These are phyloP conservation scores for Capsicum pubescens DNA, from an alignment of 257 asterid species.

Conservation along the genomic window DNA sequence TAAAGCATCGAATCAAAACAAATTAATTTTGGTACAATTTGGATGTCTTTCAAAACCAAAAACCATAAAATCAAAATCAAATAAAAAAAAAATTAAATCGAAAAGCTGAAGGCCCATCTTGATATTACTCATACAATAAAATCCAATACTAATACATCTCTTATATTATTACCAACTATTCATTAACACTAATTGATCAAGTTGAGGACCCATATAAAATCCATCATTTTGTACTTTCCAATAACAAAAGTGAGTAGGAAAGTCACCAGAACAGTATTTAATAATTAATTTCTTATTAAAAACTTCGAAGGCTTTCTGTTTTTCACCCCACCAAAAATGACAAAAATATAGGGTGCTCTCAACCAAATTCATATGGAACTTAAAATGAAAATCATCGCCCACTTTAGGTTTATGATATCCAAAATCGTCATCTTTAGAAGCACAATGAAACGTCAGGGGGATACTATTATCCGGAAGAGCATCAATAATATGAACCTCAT, in stretches of 20 bases:
- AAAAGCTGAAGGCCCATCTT: too few species aligned
- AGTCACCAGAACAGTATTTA: not conserved
- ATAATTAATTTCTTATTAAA: not conserved
- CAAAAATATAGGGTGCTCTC: not conserved
- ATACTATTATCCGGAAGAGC: not conserved
- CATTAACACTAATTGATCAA: not conserved
- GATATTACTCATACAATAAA: not conserved
- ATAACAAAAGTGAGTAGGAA: not conserved
- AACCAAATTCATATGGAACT: not conserved
- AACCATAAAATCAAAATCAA: too few species aligned
- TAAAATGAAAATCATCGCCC: not conserved
- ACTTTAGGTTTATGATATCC: not conserved
- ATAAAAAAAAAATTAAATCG: too few species aligned
- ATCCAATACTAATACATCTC: not conserved
- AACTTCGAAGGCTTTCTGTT: not conserved
- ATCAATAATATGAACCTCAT: not conserved
- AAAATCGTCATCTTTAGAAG: not conserved
- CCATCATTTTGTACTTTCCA: slow-evolving; percentile 23
- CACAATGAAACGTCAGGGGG: not conserved
- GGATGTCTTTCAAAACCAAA: too few species aligned
- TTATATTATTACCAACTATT: not conserved
- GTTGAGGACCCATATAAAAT: slow-evolving; percentile 10
- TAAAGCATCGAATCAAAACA: too few species aligned
- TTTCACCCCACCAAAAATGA: not conserved
- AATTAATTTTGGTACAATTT: too few species aligned